phyloP scores from a whole-genome alignment of 495 filamentous ascomycete species.

The Articulospora tetracladia region DNA sequence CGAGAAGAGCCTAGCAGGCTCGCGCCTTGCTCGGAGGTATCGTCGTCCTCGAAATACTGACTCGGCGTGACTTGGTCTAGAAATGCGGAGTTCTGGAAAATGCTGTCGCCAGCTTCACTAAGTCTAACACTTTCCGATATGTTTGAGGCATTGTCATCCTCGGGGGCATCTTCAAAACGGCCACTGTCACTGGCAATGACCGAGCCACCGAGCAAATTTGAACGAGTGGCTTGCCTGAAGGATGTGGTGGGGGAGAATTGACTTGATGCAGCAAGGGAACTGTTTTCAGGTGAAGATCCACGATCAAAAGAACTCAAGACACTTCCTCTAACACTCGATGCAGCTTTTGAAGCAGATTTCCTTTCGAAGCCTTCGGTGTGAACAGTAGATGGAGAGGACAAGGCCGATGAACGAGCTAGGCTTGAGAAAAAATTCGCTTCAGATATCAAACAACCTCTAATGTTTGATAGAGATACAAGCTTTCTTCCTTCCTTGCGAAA shows the following conservation, averaged over 20 bases:
- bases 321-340: conserved; percentile 11
- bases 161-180: conserved; percentile 28
- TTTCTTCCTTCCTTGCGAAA: conserved; percentile 56
- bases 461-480: conserved; percentile 56
- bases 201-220: conserved; percentile 3
- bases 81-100: conserved; percentile 45
- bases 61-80: conserved; percentile 45
- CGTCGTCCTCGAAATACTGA: conserved; percentile 31
- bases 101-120: conserved; percentile 23
- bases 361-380: conserved; percentile 22
- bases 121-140: conserved; percentile 31
- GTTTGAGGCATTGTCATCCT: conserved; percentile 33
- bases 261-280: conserved; percentile 10
- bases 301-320: conserved; percentile 3
- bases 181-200: conserved; percentile 23
- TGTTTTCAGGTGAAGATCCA: conserved; percentile 11
- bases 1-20: neutral
- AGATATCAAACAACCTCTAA: conserved; percentile 64
- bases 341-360: neutral
- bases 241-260: neutral
- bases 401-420: conserved; percentile 54
- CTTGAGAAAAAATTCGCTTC: conserved; percentile 70
- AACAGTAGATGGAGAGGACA: conserved; percentile 48
- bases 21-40: neutral
- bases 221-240: neutral